These are phyloP conservation scores for Trichoderma atrobrunneum DNA, from an alignment of 2,329 filamentous ascomycete species.

Conservation along the genomic window DNA sequence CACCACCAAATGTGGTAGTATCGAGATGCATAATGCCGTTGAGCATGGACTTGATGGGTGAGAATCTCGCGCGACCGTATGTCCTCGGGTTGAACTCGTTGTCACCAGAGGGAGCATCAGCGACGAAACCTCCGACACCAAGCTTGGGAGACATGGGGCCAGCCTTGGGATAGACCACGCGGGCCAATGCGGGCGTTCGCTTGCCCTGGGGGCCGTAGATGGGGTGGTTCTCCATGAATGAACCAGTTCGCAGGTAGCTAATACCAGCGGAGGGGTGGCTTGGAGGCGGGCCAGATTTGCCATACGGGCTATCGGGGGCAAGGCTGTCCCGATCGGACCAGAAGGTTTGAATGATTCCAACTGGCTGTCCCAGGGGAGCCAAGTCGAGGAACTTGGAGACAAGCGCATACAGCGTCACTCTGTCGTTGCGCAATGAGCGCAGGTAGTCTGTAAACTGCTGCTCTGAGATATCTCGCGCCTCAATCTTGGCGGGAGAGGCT, in stretches of 20 bases:
- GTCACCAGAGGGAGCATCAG: constrained; percentile 41
- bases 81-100: constrained; percentile 40
- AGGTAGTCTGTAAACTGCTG: constrained; percentile 52
- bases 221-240: constrained; percentile 58
- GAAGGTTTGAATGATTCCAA: constrained; percentile 29
- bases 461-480: constrained; percentile 44
- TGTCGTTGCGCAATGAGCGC: constrained; percentile 51
- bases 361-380: constrained; percentile 45
- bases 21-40: constrained; percentile 44
- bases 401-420: constrained; percentile 48
- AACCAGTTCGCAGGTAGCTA: constrained; percentile 57
- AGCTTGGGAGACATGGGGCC: constrained; percentile 40
- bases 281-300: constrained; percentile 53
- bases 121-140: constrained; percentile 56
- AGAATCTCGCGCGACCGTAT: constrained; percentile 13
- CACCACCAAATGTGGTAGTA: constrained; percentile 48
- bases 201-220: constrained; percentile 57
- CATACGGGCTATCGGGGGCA: constrained; percentile 44
- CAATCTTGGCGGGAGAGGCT: constrained; percentile 29
- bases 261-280: constrained; percentile 62
- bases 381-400: constrained; percentile 63
- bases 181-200: constrained; percentile 48
- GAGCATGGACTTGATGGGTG: constrained; percentile 28
- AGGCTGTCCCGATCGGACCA: constrained; percentile 27
- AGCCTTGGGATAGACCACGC: constrained; percentile 48